phyloP scores from a whole-genome alignment of 805 yeast genomes.

The Candida dajiaensis region DNA sequence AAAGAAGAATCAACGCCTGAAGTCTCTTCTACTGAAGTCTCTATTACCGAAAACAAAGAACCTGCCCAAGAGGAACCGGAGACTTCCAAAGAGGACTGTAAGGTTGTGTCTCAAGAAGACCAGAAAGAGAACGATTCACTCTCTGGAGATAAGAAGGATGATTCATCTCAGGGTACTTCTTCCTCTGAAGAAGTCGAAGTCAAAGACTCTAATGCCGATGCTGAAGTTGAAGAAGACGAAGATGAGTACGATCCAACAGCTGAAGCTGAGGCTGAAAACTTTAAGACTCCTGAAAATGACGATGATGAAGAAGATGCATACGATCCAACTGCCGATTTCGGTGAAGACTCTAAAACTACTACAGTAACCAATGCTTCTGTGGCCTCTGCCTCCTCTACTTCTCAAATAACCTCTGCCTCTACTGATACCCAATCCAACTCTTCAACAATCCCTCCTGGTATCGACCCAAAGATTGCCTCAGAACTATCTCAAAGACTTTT shows the following conservation, averaged over 20 bases:
- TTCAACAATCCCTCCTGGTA: background rate
- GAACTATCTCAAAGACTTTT: slow-evolving; percentile 18
- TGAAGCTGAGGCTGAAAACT: background rate
- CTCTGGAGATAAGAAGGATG: background rate
- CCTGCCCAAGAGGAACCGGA: background rate
- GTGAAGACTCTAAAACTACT: background rate
- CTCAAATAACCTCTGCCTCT: background rate
- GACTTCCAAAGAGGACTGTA: background rate
- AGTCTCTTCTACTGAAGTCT: background rate
- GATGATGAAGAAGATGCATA: slow-evolving; percentile 6
- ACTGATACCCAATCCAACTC: slow-evolving; percentile 5
- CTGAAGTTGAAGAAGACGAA: slow-evolving; percentile 16
- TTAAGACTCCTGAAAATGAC: background rate
- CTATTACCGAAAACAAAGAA: background rate
- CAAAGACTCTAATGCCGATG: background rate
- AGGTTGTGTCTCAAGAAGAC: background rate
- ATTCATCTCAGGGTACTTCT: background rate
- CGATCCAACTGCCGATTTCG: slow-evolving; percentile 7
- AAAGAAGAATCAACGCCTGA: background rate
- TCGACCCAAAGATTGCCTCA: slow-evolving; percentile 7
- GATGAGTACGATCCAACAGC: slow-evolving; percentile 12
- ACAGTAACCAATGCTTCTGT: background rate
- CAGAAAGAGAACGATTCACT: background rate
- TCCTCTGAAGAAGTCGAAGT: background rate
- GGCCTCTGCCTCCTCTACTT: background rate